phyloP scores from a whole-genome alignment of 2,329 filamentous ascomycete species.

The Sphaerostilbella broomeana region DNA sequence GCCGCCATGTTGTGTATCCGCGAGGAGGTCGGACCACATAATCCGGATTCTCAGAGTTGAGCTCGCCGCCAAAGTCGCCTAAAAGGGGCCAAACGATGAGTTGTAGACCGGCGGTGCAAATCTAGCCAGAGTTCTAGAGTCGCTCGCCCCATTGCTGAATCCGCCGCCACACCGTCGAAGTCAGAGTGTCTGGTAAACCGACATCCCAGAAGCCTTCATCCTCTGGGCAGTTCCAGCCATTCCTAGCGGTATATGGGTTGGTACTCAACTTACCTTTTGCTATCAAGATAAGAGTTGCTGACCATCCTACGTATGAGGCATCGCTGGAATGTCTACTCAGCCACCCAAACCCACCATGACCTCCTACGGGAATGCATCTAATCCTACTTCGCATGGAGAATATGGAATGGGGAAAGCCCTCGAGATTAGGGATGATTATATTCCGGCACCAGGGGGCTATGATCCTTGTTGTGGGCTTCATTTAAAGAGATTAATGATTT shows the following conservation, averaged over 20 bases:
- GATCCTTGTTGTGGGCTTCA: too few species aligned
- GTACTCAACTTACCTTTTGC: not conserved
- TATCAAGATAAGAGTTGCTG: not conserved
- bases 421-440: too few species aligned
- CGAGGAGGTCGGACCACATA: too few species aligned
- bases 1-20: too few species aligned
- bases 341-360: not conserved
- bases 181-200: not conserved
- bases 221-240: not conserved
- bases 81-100: too few species aligned
- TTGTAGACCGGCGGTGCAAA: not conserved
- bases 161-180: not conserved
- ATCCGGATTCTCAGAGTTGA: too few species aligned
- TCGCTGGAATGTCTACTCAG: not conserved
- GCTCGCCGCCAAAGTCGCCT: too few species aligned
- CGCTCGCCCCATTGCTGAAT: not conserved
- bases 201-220: not conserved
- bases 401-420: too few species aligned
- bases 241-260: not conserved
- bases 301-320: not conserved
- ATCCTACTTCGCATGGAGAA: not conserved
- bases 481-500: too few species aligned
- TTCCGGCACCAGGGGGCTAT: too few species aligned
- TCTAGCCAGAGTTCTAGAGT: not conserved
- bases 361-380: not conserved